phyloP scores from a whole-genome alignment of 768 basidiomycete genomes.

The Imleria badia region DNA sequence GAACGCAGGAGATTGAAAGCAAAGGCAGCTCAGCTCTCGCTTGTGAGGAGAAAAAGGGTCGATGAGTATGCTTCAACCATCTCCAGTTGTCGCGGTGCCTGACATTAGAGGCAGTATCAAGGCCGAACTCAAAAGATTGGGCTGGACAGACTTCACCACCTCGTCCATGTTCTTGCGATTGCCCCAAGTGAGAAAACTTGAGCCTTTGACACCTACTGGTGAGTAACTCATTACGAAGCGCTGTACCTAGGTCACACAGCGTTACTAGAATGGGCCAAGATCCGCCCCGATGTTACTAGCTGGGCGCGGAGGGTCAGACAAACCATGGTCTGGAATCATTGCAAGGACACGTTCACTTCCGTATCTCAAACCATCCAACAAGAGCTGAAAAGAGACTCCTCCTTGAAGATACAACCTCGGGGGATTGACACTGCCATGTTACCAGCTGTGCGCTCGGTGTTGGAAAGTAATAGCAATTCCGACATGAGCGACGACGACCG shows the following conservation, averaged over 20 bases:
- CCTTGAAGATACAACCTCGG: background rate
- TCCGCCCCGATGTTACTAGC: background rate
- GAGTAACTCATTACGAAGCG: background rate
- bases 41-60: conserved; percentile 1
- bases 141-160: background rate
- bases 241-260: background rate
- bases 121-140: background rate
- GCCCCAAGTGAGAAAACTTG: conserved; percentile 7
- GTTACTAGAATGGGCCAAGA: conserved; percentile 10
- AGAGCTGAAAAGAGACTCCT: background rate
- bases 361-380: background rate
- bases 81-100: background rate
- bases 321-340: background rate
- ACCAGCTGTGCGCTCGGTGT: background rate
- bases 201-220: conserved; percentile 8
- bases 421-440: conserved; percentile 6
- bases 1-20: background rate
- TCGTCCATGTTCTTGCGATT: background rate
- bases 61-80: background rate
- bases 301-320: background rate
- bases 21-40: background rate
- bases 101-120: conserved; percentile 2
- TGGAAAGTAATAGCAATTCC: background rate
- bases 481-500: too few species aligned
- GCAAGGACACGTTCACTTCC: too few species aligned